Conservation (phyloP, 2,329 filamentous ascomycete genomes). For the Hypoxylon sp. region DNA sequence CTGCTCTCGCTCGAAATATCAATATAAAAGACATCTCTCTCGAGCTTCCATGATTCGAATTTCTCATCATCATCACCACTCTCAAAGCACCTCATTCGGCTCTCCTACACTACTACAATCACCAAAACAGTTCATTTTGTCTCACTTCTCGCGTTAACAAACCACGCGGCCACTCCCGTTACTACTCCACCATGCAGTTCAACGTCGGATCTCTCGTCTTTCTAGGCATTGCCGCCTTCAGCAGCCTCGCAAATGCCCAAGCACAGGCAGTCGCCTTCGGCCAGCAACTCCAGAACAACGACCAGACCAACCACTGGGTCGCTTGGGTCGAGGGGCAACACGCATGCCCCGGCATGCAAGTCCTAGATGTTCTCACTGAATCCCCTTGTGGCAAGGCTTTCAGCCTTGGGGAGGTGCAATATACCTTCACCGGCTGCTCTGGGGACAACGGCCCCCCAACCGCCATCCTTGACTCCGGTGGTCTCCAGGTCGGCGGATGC, state of each 20-base stretch:
- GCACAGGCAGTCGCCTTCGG: constrained; percentile 31
- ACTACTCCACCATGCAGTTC: constrained; percentile 27
- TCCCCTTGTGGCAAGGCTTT: constrained; percentile 34
- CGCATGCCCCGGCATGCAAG: constrained; percentile 36
- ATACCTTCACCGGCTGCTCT: constrained; percentile 37
- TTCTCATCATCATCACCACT: constrained; percentile 16
- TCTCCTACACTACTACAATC: constrained; percentile 15
- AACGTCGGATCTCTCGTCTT: constrained; percentile 31
- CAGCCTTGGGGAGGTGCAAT: constrained; percentile 32
- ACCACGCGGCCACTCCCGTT: constrained; percentile 12
- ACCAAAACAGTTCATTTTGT: constrained; percentile 23
- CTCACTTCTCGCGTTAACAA: constrained; percentile 11
- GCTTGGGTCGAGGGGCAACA: constrained; percentile 32
- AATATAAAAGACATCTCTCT: constrained; percentile 23
- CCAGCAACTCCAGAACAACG: constrained; percentile 36
- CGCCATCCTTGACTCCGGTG: constrained; percentile 36
- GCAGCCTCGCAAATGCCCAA: constrained; percentile 35
- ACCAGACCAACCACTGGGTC: constrained; percentile 45
- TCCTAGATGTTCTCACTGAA: constrained; percentile 30
- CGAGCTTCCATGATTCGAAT: constrained; percentile 12
- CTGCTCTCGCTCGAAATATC: constrained; percentile 7
- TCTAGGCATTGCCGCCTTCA: constrained; percentile 38
- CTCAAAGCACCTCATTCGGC: constrained; percentile 2
- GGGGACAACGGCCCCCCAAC: constrained; percentile 26
- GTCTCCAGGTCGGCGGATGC: constrained; percentile 38